phyloP scores from a whole-genome alignment of 305 asterid species.

The Rubia peregrina region DNA sequence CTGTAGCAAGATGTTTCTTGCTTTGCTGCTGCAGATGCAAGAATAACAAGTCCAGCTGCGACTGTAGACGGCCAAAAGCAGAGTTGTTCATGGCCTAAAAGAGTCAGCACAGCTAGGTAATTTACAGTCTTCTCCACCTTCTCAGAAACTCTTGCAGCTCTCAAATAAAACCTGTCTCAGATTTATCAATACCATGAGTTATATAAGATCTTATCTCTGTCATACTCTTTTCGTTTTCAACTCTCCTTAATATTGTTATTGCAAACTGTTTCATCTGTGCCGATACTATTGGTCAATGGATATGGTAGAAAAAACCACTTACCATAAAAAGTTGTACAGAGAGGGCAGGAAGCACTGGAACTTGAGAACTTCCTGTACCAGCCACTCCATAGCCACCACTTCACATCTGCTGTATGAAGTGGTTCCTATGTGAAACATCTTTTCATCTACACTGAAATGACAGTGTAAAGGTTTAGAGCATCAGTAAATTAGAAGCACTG shows the following conservation, averaged over 20 bases:
- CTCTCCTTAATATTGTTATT: neutral
- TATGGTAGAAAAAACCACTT: slow-evolving; percentile 7
- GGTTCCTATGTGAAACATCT: slow-evolving; percentile 51
- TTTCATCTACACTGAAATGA: slow-evolving; percentile 45
- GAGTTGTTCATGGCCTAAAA: slow-evolving; percentile 80
- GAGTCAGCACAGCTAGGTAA: slow-evolving; percentile 64
- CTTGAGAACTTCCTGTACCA: slow-evolving; percentile 81
- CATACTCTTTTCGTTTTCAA: neutral
- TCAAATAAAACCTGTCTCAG: slow-evolving; percentile 71
- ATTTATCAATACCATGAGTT: slow-evolving; percentile 7
- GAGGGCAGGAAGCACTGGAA: slow-evolving; percentile 89
- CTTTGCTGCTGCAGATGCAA: slow-evolving; percentile 54
- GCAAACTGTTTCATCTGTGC: neutral
- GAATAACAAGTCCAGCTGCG: slow-evolving; percentile 83
- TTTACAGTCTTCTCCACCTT: slow-evolving; percentile 55
- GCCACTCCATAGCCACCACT: slow-evolving; percentile 99
- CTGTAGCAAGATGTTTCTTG: slow-evolving; percentile 48
- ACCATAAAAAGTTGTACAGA: slow-evolving; percentile 81
- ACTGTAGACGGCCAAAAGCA: slow-evolving; percentile 92
- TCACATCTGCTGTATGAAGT: slow-evolving; percentile 52
- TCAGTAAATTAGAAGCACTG: neutral
- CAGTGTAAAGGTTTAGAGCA: neutral
- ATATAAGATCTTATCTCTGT: neutral
- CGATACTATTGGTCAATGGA: neutral
- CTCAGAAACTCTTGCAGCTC: slow-evolving; percentile 61